Base-by-base conservation (phyloP, 2,329 filamentous ascomycete genomes). In the Microcera coccophila region DNA sequence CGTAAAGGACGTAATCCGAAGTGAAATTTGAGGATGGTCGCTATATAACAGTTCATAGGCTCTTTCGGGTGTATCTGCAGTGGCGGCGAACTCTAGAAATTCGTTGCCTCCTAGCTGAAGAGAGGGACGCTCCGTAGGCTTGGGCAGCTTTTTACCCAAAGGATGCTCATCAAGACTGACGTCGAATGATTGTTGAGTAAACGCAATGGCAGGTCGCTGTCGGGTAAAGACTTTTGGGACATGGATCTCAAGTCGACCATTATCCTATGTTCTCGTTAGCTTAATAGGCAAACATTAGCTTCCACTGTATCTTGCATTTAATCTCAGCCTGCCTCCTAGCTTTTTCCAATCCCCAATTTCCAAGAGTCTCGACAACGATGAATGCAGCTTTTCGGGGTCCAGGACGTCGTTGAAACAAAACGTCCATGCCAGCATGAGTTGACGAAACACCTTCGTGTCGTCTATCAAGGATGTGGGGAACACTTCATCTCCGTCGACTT, bases 1-100 rank as follows among this genome's bases (percentile, higher is more conserved):
- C 3, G 50, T 54, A 52, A 79, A 79, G 0, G 67, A 66, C 3
- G 69, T 66, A 32, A 78, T 60, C 45, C 75, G 71, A 4, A 79
- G 57, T 4, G 66, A 64, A 4, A 79, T 53, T 50, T 72, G 69
- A 1, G 74, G 74, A 15, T 50, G 56, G 50, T 76, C 73, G 4
- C 54, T 46, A 32, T 58, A 52, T 9, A 73, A 38, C 45, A 68
- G 72, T 41, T 75, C 71, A 2, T 63, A 53, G 0, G 72, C 47
- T 3, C 49, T 61, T 10, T 16, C 38, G 5, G 55, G 54, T 7
- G 47, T 48, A 12, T 42, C 47, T 9, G 31, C 36, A 3, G 37
- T 29, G 8, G 36, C 47, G 2, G 44, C 50, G 24, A 60, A 52
- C 8, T 32, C 17, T 10, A 44, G 39, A 29, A 61, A 55, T 12